Base-by-base conservation (phyloP, 768 basidiomycete genomes). In the Omphalotus guepiniiformis region DNA sequence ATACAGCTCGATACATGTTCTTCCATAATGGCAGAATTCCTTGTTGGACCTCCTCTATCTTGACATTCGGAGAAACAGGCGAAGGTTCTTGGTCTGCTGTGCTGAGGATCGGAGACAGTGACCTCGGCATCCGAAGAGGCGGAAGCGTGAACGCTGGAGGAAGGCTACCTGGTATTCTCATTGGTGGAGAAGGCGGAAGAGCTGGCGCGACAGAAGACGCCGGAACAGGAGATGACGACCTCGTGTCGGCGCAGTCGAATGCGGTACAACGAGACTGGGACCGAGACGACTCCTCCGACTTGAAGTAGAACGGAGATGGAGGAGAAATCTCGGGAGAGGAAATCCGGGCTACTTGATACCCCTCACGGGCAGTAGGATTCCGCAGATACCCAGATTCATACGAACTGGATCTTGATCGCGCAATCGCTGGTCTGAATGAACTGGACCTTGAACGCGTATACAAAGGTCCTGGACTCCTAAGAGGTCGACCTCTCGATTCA, bases 301-400 rank as follows among this genome's bases (percentile, higher is more conserved):
- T 39, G 55, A 53, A 52, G 53, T 53, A 55, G 51, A 58, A 54
- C 1, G 56, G 58, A 25, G 62, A 58, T 5, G 54, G 51, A 32
- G 54, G 58, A 34, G 34, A 23, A 12, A 55, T 39, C 25, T 51
- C 39, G 19, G 47, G 36, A 4, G 50, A 37, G 21, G n/a, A 21
- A n/a, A 41, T 11, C 23, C 34, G 23, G 6, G 27, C 32, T 6
- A 26, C n/a, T n/a, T 26, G 25, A 13, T 44, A 32, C n/a, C 9
- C 30, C 30, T 9, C 45, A 23, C 53, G 48, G 19, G 4, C 32
- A 18, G 32, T 48, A n/a, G 58, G 55, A 44, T 58, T 58, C 15
- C 37, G 49, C 48, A 58, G 54, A 41, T 41, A 25, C 19, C 46
- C 46, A 9, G 25, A 29, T 39, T 39, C 46, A 22, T 38, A 47